Conservation (phyloP, 2,329 filamentous ascomycete species). For the Claviceps humidiphila region DNA sequence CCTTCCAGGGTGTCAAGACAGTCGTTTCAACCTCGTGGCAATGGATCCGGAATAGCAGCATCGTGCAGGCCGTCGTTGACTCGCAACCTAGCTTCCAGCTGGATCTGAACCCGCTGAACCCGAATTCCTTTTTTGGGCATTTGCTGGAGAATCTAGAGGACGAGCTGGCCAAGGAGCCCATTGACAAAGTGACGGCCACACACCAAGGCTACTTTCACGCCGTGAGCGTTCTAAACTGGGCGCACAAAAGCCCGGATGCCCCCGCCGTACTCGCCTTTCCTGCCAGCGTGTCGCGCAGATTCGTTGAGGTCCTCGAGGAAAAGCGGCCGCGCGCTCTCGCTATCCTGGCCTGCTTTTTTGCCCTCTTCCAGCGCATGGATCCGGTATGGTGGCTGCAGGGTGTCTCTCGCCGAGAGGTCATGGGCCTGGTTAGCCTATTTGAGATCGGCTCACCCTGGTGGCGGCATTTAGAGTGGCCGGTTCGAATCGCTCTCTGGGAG, state of each 20-base stretch:
- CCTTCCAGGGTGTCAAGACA: slow-evolving; percentile 54
- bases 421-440: slow-evolving; percentile 47
- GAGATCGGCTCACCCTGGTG: slow-evolving; percentile 46
- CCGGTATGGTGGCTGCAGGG: slow-evolving; percentile 58
- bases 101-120: slow-evolving; percentile 38
- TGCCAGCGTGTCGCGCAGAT: slow-evolving; percentile 48
- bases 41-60: slow-evolving; percentile 44
- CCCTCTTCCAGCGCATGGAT: slow-evolving; percentile 48
- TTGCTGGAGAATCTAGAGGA: slow-evolving; percentile 45
- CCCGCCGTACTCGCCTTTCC: slow-evolving; percentile 49
- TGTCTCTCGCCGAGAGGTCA: slow-evolving; percentile 51
- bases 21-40: slow-evolving; percentile 52
- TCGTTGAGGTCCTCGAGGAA: slow-evolving; percentile 44
- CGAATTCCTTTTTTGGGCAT: slow-evolving; percentile 45
- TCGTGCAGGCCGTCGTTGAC: slow-evolving; percentile 49
- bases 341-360: slow-evolving; percentile 54
- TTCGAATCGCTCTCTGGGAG: slow-evolving; percentile 45
- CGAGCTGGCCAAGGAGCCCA: slow-evolving; percentile 30
- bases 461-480: slow-evolving; percentile 47
- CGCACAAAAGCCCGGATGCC: slow-evolving; percentile 45
- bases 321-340: slow-evolving; percentile 48
- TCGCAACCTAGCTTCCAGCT: slow-evolving; percentile 49
- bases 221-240: slow-evolving; percentile 54
- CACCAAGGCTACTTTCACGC: slow-evolving; percentile 48
- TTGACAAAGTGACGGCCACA: slow-evolving; percentile 17